These are phyloP conservation scores for Kwoniella sp. DNA, from an alignment of 768 basidiomycete species.

Conservation along the genomic window DNA sequence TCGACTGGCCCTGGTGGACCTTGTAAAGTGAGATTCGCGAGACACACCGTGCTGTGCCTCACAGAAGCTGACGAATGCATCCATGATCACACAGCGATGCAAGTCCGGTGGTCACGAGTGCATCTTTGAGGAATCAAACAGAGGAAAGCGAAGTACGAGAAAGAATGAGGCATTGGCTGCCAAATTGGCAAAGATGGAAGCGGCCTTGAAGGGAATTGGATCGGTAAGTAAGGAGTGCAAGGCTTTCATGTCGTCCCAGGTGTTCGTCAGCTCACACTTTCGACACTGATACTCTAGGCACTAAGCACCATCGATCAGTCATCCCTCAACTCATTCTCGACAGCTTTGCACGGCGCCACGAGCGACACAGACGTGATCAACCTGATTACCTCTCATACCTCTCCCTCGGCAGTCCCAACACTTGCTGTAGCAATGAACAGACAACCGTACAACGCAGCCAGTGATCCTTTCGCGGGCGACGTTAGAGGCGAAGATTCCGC, in stretches of 20 bases:
- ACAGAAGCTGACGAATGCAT: not conserved
- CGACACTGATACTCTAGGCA: slow-evolving; percentile 30
- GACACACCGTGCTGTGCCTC: not conserved
- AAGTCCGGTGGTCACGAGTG: slow-evolving; percentile 68
- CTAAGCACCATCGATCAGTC: slow-evolving; percentile 46
- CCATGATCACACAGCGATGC: slow-evolving; percentile 38
- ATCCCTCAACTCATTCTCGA: slow-evolving; percentile 48
- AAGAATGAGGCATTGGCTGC: slow-evolving; percentile 51
- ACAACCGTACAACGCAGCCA: slow-evolving; percentile 22
- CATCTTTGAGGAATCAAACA: slow-evolving; percentile 93
- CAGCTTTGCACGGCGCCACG: slow-evolving; percentile 34
- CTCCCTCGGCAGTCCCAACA: slow-evolving; percentile 42
- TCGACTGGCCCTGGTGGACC: slow-evolving; percentile 41
- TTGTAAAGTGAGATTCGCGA: slow-evolving; percentile 40
- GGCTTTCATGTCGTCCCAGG: slow-evolving; percentile 26
- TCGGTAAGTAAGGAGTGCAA: slow-evolving; percentile 36
- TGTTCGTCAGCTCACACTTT: slow-evolving; percentile 10
- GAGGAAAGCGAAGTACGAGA: slow-evolving; percentile 75
- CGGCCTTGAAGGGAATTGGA: slow-evolving; percentile 44
- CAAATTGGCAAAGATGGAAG: slow-evolving; percentile 43
- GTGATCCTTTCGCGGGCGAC: slow-evolving; percentile 28
- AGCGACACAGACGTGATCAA: slow-evolving; percentile 47
- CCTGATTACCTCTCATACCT: slow-evolving; percentile 47
- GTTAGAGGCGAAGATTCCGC: slow-evolving; percentile 33
- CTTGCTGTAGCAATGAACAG: slow-evolving; percentile 47